These are phyloP conservation scores for Colletotrichum destructivum DNA, from an alignment of 2,329 filamentous ascomycete genomes.

Conservation along the genomic window DNA sequence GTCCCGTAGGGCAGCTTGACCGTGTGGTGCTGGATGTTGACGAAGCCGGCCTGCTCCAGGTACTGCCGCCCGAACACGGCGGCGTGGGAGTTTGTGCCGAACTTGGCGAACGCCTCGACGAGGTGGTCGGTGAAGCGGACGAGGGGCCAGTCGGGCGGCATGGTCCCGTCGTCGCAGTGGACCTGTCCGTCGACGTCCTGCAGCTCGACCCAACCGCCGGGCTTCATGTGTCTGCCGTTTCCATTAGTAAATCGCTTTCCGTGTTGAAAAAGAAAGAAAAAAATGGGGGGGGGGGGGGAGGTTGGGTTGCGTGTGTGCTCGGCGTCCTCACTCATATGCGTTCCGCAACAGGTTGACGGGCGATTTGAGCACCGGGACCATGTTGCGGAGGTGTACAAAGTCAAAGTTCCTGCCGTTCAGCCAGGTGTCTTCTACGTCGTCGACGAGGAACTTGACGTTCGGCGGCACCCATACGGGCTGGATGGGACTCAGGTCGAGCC, in stretches of 20 bases:
- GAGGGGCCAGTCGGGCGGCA: conserved; percentile 53
- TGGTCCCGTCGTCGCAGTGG: conserved; percentile 54
- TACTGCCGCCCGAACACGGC: conserved; percentile 56
- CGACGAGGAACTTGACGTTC: conserved; percentile 57
- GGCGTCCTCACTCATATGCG: conserved; percentile 47
- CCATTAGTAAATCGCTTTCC: not conserved
- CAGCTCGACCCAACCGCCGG: conserved; percentile 63
- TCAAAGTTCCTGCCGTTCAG: conserved; percentile 46
- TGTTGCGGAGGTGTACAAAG: conserved; percentile 54
- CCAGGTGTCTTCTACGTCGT: conserved; percentile 54
- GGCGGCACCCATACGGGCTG: conserved; percentile 58
- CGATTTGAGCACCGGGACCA: conserved; percentile 57
- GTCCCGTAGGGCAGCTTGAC: conserved; percentile 63
- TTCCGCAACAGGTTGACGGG: conserved; percentile 50
- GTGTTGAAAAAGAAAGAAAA: too few relatives aligned
- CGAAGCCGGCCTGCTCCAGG: conserved; percentile 56
- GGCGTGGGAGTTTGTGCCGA: conserved; percentile 56
- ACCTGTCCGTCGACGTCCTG: conserved; percentile 61
- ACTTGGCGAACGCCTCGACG: conserved; percentile 54
- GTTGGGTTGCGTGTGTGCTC: too few relatives aligned
- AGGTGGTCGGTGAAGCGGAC: conserved; percentile 54
- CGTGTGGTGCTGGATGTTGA: conserved; percentile 55
- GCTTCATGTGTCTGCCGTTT: conserved; percentile 53
- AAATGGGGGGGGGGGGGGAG: too few relatives aligned
- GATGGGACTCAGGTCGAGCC: conserved; percentile 58